Base-by-base conservation (phyloP, 768 basidiomycete species). In the Podaxis carcinomalis region DNA sequence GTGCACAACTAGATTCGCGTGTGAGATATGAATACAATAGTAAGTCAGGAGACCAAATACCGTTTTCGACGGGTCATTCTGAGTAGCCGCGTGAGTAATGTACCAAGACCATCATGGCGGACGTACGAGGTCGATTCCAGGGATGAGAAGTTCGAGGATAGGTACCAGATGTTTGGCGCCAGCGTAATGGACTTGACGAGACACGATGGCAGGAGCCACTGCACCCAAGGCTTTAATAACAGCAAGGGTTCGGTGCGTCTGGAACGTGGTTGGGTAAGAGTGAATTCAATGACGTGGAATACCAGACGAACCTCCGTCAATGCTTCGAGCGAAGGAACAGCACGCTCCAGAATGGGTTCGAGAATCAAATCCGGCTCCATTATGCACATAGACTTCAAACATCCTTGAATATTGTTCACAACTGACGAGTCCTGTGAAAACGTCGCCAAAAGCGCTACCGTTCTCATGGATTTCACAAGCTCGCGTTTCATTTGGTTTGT, bases 291-390 rank as follows among this genome's bases (percentile, higher is more conserved):
- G 27, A 23, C 21, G 25, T 49, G 21, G 46, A 19, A 47, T 16
- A 10, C 23, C 23, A 27, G 52, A 66, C 79, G 47, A 65, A 88
- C 90, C 82, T 95, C 93, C 14, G 88, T 86, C n/a, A 95, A 74
- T 3, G 91, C 86, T 72, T 95, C 92, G n/a, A 97, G 74, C 0
- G 92, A 90, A 1, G 93, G 92, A 4, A 90, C 85, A 9, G 92
- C 91, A 57, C 93, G 80, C 70, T 95, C 92, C 62, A 95, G 73
- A 44, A 95, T 81, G 0, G 92, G 85, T 49, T 88, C 85, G 46
- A 95, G 76, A 64, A 95, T 87, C 21, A 96, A 78, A 69, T 93
- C 91, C 1, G 94, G 93, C 65, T 95, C 93, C 81, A 93, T 86
- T 47, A 88, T 73, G 59, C 85, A 84, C 86, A 94, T 86, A 16